These are phyloP conservation scores for Quercus rubra DNA, from an alignment of 306 rosid genomes.

Conservation along the genomic window DNA sequence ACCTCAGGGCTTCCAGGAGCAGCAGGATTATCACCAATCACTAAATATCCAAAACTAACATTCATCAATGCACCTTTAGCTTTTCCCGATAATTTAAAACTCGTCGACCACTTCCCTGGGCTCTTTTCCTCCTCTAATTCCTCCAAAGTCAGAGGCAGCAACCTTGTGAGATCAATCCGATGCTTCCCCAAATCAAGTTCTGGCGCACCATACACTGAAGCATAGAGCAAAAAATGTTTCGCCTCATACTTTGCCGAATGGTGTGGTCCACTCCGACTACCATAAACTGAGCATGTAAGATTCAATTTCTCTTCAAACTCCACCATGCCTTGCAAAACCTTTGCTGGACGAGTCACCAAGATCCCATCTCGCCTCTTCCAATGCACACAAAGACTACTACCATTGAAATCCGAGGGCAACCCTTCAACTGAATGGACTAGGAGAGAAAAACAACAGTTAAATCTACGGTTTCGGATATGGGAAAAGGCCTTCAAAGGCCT, in stretches of 20 bases:
- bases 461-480: conserved; percentile 51
- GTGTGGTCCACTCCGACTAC: conserved; percentile 73
- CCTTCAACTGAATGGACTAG: conserved; percentile 75
- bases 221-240: conserved; percentile 72
- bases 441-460: conserved; percentile 76
- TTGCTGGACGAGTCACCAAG: conserved; percentile 62
- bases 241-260: conserved; percentile 90
- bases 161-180: conserved; percentile 72
- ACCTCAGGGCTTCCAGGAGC: conserved; percentile 34
- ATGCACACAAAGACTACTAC: conserved; percentile 54
- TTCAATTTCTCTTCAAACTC: conserved; percentile 69
- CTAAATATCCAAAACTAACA: conserved; percentile 80
- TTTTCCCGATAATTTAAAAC: conserved; percentile 67
- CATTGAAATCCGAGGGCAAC: conserved; percentile 51
- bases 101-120: conserved; percentile 79
- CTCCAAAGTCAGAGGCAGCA: conserved; percentile 88
- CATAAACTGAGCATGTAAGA: conserved; percentile 62
- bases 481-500: conserved; percentile 65
- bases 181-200: conserved; percentile 89
- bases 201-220: conserved; percentile 48
- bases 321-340: conserved; percentile 51
- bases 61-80: conserved; percentile 76
- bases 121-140: conserved; percentile 82
- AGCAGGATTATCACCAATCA: conserved; percentile 42
- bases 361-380: conserved; percentile 79